Base-by-base conservation (phyloP, 768 basidiomycete species). In the Fistulinella prunicolor region DNA sequence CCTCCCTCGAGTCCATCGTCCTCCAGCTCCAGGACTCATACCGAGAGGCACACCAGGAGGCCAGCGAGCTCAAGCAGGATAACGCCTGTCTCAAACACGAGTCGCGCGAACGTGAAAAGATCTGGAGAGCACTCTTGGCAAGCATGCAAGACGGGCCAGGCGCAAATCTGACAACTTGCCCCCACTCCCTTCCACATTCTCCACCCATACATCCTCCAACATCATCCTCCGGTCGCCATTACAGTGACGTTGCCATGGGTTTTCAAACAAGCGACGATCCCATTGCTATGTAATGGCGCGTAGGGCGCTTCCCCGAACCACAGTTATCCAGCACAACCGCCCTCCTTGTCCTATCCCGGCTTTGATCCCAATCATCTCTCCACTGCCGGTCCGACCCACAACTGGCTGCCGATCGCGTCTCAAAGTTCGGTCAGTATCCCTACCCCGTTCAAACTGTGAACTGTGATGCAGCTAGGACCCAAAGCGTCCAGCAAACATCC, bases 1-100 rank as follows among this genome's bases (percentile, higher is more conserved):
- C 86, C 20, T 90, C 82, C 59, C 74, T 92, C 44, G 89, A 92
- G 66, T 80, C 80, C n/a, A 87, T 91, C 43, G 88, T 93, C 46
- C 67, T 89, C 21, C 84, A 88, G 54, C 78, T 93, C 30, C 89
- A 93, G 60, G 89, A 89, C 47, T 86, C 87, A 9, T 85, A 82
- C 63, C 76, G 84, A 51, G 83, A 86, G 54, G 73, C 83, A 40
- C 79, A 80, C 45, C 68, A 73, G 42, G 84, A 89, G 56, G 72
- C 74, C 30, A 65, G 70, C n/a, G 82, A 83, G 30, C 73, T 87
- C 56, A 77, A 75, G 42, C 80, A 82, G 56, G 83, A 90, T 53
- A 86, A 83, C 55, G 65, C 67, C 42, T 82, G 81, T 37, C 71
- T 90, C 20, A 78, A 78, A 43, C 78, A 80, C 49, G 82, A 85